phyloP scores from a whole-genome alignment of 129 eudicot genomes.

The Saposhnikovia divaricata region DNA sequence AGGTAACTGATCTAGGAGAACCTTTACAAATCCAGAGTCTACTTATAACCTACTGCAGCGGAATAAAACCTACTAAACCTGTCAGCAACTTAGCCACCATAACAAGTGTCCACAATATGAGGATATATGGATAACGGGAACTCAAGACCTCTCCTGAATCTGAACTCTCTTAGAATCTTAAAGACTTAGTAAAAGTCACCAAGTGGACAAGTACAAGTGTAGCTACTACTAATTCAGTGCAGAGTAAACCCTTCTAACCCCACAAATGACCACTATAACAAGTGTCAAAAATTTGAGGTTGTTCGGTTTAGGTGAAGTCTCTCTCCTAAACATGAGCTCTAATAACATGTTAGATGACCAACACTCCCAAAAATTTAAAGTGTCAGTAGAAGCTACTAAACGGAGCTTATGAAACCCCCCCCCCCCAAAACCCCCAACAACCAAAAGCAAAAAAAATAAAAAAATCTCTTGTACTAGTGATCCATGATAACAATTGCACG shows the following conservation, averaged over 20 bases:
- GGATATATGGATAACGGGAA: neutral
- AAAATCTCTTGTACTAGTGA: too few relatives aligned
- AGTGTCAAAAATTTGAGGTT: neutral
- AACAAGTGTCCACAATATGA: neutral
- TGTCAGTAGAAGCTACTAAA: too few relatives aligned
- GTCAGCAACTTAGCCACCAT: neutral
- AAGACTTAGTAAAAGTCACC: too few relatives aligned
- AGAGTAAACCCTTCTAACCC: neutral
- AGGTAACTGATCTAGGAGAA: slow-evolving; percentile 23
- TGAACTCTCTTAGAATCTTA: too few relatives aligned
- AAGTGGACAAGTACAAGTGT: too few relatives aligned
- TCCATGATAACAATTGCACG: too few relatives aligned
- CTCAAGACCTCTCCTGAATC: too few relatives aligned
- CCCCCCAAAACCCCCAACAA: too few relatives aligned
- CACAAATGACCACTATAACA: neutral
- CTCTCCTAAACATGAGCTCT: neutral
- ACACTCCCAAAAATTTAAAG: neutral
- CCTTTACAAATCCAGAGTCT: neutral
- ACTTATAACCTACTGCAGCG: neutral
- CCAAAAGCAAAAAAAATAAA: too few relatives aligned
- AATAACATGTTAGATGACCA: too few relatives aligned
- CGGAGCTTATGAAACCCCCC: too few relatives aligned
- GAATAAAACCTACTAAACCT: neutral
- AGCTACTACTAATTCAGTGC: too few relatives aligned
- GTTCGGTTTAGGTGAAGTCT: neutral